These are phyloP conservation scores for Auricularia heimuer DNA, from an alignment of 768 basidiomycete genomes.

Conservation along the genomic window DNA sequence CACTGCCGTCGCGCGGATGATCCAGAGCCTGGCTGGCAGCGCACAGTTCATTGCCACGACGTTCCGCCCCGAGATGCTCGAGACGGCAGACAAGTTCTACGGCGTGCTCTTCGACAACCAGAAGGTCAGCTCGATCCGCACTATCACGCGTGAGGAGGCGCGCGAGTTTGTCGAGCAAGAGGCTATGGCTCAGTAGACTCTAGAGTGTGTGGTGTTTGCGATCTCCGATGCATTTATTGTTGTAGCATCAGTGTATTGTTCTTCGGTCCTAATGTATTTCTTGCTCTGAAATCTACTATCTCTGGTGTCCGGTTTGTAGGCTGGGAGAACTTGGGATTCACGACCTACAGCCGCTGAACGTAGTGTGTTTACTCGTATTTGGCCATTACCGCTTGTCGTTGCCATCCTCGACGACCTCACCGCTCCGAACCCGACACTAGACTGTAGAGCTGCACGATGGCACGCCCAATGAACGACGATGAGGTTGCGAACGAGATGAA, in stretches of 20 bases:
- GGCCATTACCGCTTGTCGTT: no score
- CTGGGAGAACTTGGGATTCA: no score
- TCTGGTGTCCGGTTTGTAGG: no score
- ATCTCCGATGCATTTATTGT: no score
- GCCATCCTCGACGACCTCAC: not conserved
- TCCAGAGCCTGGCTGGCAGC: slow-evolving; percentile 73
- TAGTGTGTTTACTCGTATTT: no score
- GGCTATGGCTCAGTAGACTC: slow-evolving; percentile 14
- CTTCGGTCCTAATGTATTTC: no score
- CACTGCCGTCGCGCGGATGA: slow-evolving; percentile 98
- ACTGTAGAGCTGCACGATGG: slow-evolving; percentile 40
- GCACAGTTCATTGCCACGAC: slow-evolving; percentile 98
- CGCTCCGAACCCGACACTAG: not conserved
- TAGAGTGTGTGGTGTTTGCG: not conserved
- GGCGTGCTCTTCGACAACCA: slow-evolving; percentile 95
- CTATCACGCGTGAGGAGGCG: slow-evolving; percentile 84
- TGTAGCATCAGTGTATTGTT: no score
- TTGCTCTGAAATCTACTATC: no score
- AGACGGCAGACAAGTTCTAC: slow-evolving; percentile 92
- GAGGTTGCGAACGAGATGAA: slow-evolving; percentile 96
- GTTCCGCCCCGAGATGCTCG: slow-evolving; percentile 95
- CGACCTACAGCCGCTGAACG: no score
- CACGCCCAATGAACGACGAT: slow-evolving; percentile 81
- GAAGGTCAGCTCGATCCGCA: slow-evolving; percentile 82
- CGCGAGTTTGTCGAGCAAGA: slow-evolving; percentile 78